phyloP scores from a whole-genome alignment of 139 green algal species.

The Limnomonas spitsbergensis region DNA sequence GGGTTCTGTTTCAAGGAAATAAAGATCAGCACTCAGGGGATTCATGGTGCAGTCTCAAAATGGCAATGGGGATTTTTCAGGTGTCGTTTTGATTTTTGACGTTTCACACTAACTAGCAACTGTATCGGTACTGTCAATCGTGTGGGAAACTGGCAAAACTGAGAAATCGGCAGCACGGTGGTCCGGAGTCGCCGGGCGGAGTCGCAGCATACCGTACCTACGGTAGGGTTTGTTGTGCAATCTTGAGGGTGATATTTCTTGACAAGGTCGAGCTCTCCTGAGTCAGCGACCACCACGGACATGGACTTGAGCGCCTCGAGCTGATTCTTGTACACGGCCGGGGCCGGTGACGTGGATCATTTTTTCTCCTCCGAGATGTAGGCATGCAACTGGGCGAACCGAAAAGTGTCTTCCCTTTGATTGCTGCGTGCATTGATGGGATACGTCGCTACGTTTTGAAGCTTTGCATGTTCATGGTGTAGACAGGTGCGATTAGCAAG shows the following conservation, averaged over 20 bases:
- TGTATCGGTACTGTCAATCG: not conserved
- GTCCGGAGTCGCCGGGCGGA: no score
- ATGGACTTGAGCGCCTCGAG: constrained; percentile 36
- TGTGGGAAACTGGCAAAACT: no score
- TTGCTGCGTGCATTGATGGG: no score
- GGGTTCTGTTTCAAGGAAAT: no score
- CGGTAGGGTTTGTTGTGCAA: constrained; percentile 85
- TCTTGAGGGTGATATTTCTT: constrained; percentile 51
- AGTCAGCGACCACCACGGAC: constrained; percentile 46
- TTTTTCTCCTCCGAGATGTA: not conserved
- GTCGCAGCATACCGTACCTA: no score
- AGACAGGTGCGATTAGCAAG: no score
- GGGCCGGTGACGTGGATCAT: not conserved
- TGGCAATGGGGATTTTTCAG: no score
- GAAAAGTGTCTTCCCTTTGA: not conserved
- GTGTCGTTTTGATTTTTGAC: not conserved
- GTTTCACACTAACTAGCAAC: not conserved
- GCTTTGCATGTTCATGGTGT: no score
- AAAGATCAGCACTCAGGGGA: no score
- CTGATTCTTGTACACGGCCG: constrained; percentile 26
- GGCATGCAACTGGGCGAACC: not conserved
- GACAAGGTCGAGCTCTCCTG: constrained; percentile 65
- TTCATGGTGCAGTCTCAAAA: no score
- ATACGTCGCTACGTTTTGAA: no score
- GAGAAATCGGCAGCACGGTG: no score